phyloP scores from a whole-genome alignment of 2,329 filamentous ascomycete species.

The Eutypella sp. region DNA sequence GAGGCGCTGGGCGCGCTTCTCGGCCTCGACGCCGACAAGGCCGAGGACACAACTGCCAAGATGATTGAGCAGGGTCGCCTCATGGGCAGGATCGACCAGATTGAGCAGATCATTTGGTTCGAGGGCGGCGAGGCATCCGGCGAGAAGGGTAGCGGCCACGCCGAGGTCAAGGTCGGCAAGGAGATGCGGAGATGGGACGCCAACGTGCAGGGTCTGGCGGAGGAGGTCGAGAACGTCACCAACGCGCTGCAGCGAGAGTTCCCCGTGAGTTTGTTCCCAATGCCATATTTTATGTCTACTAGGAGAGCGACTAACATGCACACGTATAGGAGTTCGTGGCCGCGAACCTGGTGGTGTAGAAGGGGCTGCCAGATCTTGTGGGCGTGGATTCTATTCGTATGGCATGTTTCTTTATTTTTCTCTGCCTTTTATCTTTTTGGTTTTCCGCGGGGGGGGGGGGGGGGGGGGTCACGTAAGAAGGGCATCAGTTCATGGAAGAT shows the following conservation, averaged over 20 bases:
- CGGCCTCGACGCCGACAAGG: conserved; percentile 72
- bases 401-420: no score
- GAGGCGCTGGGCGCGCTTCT: conserved; percentile 72
- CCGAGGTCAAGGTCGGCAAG: conserved; percentile 58
- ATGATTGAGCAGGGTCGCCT: conserved; percentile 96
- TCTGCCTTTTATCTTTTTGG: no score
- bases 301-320: not conserved
- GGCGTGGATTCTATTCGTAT: no score
- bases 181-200: conserved; percentile 83
- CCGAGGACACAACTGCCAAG: conserved; percentile 83
- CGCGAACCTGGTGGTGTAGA: conserved; percentile 41
- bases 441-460: no score
- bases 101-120: conserved; percentile 83
- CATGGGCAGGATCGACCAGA: conserved; percentile 88
- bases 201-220: conserved; percentile 79
- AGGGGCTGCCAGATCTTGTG: no score
- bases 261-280: conserved; percentile 48
- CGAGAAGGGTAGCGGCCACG: conserved; percentile 61
- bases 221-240: conserved; percentile 84
- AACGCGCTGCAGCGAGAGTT: conserved; percentile 76
- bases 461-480: no score
- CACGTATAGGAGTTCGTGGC: conserved; percentile 49
- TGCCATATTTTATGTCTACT: conserved; percentile 9
- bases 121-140: conserved; percentile 67
- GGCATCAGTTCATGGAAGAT: no score